Conservation (phyloP, 2,329 filamentous ascomycete species). For the Clarireedia sp. region DNA sequence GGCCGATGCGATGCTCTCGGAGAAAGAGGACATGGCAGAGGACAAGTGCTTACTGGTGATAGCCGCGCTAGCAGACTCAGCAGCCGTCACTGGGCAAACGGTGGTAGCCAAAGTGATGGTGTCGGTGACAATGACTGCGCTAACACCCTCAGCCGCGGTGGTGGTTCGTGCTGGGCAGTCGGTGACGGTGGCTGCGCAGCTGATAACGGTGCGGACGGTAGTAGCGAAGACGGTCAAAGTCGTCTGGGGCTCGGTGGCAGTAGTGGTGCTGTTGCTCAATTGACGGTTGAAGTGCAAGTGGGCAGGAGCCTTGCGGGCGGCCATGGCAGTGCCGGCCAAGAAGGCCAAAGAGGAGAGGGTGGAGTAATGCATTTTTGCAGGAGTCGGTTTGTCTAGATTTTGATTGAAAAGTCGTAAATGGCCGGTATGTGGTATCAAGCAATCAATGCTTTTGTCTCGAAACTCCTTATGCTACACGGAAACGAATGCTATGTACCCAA, state of each 20-base stretch:
- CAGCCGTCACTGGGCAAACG: conserved; percentile 40
- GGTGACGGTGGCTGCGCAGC: conserved; percentile 34
- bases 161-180: conserved; percentile 31
- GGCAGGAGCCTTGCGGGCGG: conserved; percentile 17
- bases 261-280: conserved; percentile 16
- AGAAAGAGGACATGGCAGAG: conserved; percentile 4
- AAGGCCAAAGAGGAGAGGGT: conserved; percentile 23
- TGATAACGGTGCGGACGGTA: conserved; percentile 31
- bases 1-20: not conserved
- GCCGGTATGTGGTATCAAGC: conserved; percentile 15
- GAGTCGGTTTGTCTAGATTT: conserved; percentile 3
- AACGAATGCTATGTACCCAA: conserved; percentile 2
- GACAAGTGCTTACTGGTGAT: not conserved
- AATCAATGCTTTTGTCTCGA: conserved; percentile 20
- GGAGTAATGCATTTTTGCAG: conserved; percentile 27
- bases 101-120: conserved; percentile 39
- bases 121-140: conserved; percentile 31
- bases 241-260: conserved; percentile 20
- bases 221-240: conserved; percentile 35
- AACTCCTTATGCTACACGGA: not conserved
- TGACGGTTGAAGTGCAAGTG: conserved; percentile 26
- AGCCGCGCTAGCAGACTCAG: conserved; percentile 32
- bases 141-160: conserved; percentile 24
- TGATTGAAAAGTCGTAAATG: not conserved
- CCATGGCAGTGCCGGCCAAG: conserved; percentile 30